Evolutionary conservation across 140 eudicot genomes (phyloP).

Genomic region (Stevia rebaudiana): DNA sequence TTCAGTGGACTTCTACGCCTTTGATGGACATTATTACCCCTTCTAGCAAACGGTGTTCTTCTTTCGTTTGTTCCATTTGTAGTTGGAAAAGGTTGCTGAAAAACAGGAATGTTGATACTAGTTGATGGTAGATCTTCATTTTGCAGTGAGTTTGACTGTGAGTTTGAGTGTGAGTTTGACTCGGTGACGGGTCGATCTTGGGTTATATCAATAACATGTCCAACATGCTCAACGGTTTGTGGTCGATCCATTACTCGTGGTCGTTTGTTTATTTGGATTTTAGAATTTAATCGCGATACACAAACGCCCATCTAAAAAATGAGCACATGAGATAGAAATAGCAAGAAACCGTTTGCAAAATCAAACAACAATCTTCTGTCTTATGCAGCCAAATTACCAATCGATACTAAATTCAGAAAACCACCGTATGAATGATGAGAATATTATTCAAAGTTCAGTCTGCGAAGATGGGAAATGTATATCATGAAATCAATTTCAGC

Average conservation of each 20-base stretch:
- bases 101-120: slow-evolving; percentile 43
- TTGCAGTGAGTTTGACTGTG: slow-evolving; percentile 35
- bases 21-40: slow-evolving; percentile 54
- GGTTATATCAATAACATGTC: slow-evolving; percentile 70
- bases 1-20: slow-evolving; percentile 85
- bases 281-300: slow-evolving; percentile 43
- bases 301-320: slow-evolving; percentile 54
- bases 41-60: slow-evolving; percentile 52
- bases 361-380: not conserved
- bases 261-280: slow-evolving; percentile 32
- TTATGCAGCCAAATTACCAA: not conserved
- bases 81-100: slow-evolving; percentile 44
- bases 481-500: not conserved
- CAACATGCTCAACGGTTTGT: slow-evolving; percentile 35
- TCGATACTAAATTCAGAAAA: slow-evolving; percentile 16
- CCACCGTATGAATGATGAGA: slow-evolving; percentile 10
- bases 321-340: slow-evolving; percentile 42
- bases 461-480: slow-evolving; percentile 5
- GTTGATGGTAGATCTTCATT: slow-evolving; percentile 57
- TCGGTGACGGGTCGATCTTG: slow-evolving; percentile 43
- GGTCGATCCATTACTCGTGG: slow-evolving; percentile 59
- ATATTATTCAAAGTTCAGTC: slow-evolving; percentile 7
- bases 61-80: slow-evolving; percentile 44
- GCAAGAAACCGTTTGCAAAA: slow-evolving; percentile 14
- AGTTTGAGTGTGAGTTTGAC: slow-evolving; percentile 36